A percentile compares a stretch with the other conserved stretches of the same genome.
Evolutionary conservation across 2,329 filamentous ascomycete species (phyloP).

Genomic region (Pleurostoma richardsiae): DNA sequence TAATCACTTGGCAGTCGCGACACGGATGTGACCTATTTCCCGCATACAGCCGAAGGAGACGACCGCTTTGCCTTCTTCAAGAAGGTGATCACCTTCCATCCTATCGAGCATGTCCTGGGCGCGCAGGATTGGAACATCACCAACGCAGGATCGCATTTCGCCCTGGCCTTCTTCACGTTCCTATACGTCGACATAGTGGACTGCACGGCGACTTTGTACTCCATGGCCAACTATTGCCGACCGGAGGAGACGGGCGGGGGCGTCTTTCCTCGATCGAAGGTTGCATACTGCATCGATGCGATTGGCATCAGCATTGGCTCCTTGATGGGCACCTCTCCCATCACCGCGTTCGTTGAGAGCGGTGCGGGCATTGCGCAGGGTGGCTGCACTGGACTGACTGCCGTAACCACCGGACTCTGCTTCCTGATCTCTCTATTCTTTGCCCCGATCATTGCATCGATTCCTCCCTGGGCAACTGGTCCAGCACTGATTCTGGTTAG

Average conservation of each 20-base stretch:
- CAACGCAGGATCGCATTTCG: slow-evolving; percentile 55
- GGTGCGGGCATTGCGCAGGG: slow-evolving; percentile 87
- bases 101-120: slow-evolving; percentile 57
- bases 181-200: slow-evolving; percentile 78
- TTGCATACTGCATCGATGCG: slow-evolving; percentile 72
- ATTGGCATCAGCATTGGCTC: slow-evolving; percentile 68
- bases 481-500: slow-evolving; percentile 70
- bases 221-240: slow-evolving; percentile 70
- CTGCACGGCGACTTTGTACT: slow-evolving; percentile 71
- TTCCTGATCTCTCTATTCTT: slow-evolving; percentile 89
- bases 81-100: slow-evolving; percentile 66
- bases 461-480: slow-evolving; percentile 84
- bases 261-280: slow-evolving; percentile 81
- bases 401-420: slow-evolving; percentile 71
- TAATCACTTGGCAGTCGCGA: slow-evolving; percentile 40
- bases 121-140: slow-evolving; percentile 63
- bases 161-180: slow-evolving; percentile 69
- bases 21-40: slow-evolving; percentile 70
- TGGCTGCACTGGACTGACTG: slow-evolving; percentile 78
- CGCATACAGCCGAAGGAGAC: slow-evolving; percentile 59
- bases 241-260: slow-evolving; percentile 53
- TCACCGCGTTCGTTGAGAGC: slow-evolving; percentile 86
- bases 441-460: slow-evolving; percentile 84
- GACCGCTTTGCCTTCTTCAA: slow-evolving; percentile 67
- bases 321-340: slow-evolving; percentile 71